A percentile compares a stretch with the other conserved stretches of the same genome.
Conservation (phyloP, 495 filamentous ascomycete species). For the Xylaria castorea region DNA sequence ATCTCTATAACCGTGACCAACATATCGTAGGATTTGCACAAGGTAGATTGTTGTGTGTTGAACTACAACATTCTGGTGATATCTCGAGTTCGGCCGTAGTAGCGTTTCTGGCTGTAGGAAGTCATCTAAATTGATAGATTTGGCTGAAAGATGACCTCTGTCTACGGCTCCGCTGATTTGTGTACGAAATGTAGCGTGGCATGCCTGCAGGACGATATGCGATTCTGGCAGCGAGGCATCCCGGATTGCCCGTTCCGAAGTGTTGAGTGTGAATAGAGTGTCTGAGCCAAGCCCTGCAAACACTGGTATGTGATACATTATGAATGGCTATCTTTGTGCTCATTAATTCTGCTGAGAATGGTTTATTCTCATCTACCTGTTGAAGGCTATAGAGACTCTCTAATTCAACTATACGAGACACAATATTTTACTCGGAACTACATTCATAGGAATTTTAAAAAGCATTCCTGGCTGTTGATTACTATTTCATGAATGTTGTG, state of each 20-base stretch:
- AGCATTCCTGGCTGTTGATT: not conserved
- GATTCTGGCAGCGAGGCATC: conserved; percentile 23
- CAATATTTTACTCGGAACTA: not conserved
- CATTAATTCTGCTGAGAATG: not conserved
- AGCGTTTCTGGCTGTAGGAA: conserved; percentile 21
- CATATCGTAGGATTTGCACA: conserved; percentile 15
- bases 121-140: conserved; percentile 21
- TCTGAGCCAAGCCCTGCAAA: conserved; percentile 26
- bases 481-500: not conserved
- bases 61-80: conserved; percentile 22
- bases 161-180: conserved; percentile 13
- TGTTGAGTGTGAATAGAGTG: conserved; percentile 17
- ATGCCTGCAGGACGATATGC: conserved; percentile 19
- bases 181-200: conserved; percentile 10
- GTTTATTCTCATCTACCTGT: not conserved
- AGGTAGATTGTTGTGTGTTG: conserved; percentile 25
- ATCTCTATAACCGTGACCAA: not conserved
- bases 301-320: conserved; percentile 23
- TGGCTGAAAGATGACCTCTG: conserved; percentile 10
- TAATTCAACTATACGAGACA: not conserved
- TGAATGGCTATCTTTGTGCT: conserved; percentile 23
- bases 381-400: not conserved
- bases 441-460: not conserved
- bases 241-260: conserved; percentile 16
- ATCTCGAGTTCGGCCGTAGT: not conserved